Base-by-base conservation (phyloP, 306 rosid genomes). In the Cucurbita maxima region DNA sequence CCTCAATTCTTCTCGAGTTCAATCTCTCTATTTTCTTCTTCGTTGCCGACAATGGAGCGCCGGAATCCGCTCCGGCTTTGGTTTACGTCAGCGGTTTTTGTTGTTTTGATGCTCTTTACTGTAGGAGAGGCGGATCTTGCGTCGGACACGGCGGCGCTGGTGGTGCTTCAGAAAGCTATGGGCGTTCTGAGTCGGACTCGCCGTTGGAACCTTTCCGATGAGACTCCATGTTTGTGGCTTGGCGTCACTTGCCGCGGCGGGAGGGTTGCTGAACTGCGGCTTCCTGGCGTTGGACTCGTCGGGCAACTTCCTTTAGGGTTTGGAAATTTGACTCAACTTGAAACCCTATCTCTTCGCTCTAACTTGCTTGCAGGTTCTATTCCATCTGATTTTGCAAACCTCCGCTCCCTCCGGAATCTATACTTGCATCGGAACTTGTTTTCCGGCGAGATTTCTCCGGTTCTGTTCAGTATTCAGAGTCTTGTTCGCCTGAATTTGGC, bases 251-350 rank as follows among this genome's bases (percentile, higher is more conserved):
- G 97, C 77, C 6, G 1, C 3, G 68, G 82, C 40, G 63, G 9
- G 11, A 57, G 91, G 52, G 92, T 94, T 25, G 81, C 80, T 8
- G 36, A 47, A 73, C 78, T 94, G 54, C 87, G 92, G 1, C 81
- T 88, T 4, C 99, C 99, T 10, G 99, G 73, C 18, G 81, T 79
- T 76, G 88, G 90, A 4, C 86, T 94, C 15, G 38, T 78, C 30
- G 99, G 99, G 8, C 52, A 66, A 0, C 87, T 94, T 5, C 97
- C 99, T 6, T 3, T 47, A 43, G 96, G 96, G 10, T 76, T 94
- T 20, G 97, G 99, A 0, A 94, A 94, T 69, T 72, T 94, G 11
- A 89, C 99, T 19, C 57, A 81, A 58, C 83, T 94, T 2, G 78
- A 53, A 13, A 80, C 82, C 5, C 90, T 94, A 0, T 94, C 99